A percentile compares a stretch with the other conserved stretches of the same genome.
phyloP scores from a whole-genome alignment of 768 basidiomycete genomes.

The Leccinum broughii region DNA sequence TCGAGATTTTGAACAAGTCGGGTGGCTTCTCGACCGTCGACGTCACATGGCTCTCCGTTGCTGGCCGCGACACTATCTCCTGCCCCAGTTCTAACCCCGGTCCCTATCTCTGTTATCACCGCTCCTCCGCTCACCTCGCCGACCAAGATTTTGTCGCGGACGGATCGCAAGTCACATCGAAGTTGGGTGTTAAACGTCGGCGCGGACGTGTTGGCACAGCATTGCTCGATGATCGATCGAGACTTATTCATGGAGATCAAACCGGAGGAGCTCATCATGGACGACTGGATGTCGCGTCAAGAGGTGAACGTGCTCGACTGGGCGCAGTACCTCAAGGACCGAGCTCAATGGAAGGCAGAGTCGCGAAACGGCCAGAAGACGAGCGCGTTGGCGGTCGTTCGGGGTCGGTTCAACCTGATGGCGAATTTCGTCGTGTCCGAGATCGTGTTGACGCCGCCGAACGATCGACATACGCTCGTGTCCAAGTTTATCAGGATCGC shows the following conservation, averaged over 20 bases:
- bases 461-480: slow-evolving; percentile 49
- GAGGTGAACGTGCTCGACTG: slow-evolving; percentile 78
- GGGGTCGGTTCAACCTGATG: slow-evolving; percentile 83
- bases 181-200: slow-evolving; percentile 72
- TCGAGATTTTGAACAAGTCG: slow-evolving; percentile 65
- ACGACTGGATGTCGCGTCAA: slow-evolving; percentile 64
- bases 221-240: slow-evolving; percentile 86
- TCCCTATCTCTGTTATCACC: not conserved
- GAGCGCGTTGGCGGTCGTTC: slow-evolving; percentile 69
- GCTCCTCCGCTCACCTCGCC: slow-evolving; percentile 25
- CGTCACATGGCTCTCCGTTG: slow-evolving; percentile 31
- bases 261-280: slow-evolving; percentile 84
- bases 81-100: slow-evolving; percentile 2
- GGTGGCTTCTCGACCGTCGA: slow-evolving; percentile 41
- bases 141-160: slow-evolving; percentile 37
- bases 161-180: slow-evolving; percentile 51
- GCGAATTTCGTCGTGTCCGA: slow-evolving; percentile 81
- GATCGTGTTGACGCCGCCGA: slow-evolving; percentile 70
- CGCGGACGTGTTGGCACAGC: slow-evolving; percentile 65
- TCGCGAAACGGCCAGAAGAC: slow-evolving; percentile 58
- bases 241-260: slow-evolving; percentile 83
- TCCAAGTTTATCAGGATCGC: slow-evolving; percentile 59
- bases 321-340: slow-evolving; percentile 77
- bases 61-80: slow-evolving; percentile 16
- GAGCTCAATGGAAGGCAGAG: slow-evolving; percentile 67